Conservation (phyloP, 139 green algal genomes). For the Edaphochlamys debaryana region DNA sequence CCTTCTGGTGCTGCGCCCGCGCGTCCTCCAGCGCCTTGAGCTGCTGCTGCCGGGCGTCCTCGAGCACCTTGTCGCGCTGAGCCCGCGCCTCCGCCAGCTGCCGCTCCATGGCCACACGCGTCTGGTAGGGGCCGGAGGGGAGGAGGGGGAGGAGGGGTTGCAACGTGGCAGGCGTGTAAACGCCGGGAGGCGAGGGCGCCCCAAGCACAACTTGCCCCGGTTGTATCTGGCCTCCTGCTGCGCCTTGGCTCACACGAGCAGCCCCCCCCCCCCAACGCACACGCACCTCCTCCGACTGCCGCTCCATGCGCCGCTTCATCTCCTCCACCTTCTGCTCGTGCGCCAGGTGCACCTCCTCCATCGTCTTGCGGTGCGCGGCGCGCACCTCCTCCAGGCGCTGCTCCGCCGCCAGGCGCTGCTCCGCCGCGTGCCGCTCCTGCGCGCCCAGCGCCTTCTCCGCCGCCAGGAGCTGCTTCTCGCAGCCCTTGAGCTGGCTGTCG, state of each 20-base stretch:
- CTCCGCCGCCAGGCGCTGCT: not conserved
- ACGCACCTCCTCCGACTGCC: constrained; percentile 9
- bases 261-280: too few species aligned
- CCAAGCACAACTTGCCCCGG: too few species aligned
- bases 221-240: too few species aligned
- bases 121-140: too few species aligned
- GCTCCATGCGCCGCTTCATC: constrained; percentile 5
- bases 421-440: not conserved
- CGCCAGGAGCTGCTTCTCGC: not conserved
- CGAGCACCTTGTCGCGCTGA: constrained; percentile 19
- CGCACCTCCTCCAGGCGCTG: not conserved
- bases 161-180: too few species aligned
- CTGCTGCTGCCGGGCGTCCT: not conserved
- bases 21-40: constrained; percentile 15
- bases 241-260: too few species aligned
- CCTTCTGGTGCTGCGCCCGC: constrained; percentile 1
- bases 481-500: too few species aligned
- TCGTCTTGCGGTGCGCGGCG: not conserved
- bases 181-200: too few species aligned
- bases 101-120: constrained; percentile 10
- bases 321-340: constrained; percentile 24
- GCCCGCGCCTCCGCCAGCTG: constrained; percentile 18
- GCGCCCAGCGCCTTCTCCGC: not conserved
- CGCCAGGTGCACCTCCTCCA: not conserved
- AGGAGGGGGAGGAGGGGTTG: too few species aligned